Evolutionary conservation across 805 yeast species (phyloP).

Genomic region (Saturnispora besseyi): DNA sequence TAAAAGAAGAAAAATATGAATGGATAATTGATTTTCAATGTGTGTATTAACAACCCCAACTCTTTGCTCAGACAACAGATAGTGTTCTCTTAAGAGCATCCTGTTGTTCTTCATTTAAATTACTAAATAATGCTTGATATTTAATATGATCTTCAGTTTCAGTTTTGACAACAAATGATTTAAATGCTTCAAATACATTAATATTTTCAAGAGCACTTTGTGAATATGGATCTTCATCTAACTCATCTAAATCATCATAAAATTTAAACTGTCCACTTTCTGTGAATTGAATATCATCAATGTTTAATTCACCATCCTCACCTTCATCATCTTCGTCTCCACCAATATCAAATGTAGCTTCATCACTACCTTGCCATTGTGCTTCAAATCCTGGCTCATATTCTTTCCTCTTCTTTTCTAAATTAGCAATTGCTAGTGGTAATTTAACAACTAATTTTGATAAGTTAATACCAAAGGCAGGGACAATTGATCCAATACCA

Average conservation of each 20-base stretch:
- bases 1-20: too few species aligned
- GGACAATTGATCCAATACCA: constrained; percentile 29
- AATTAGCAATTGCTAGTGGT: constrained; percentile 61
- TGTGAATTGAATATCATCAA: constrained; percentile 25
- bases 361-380: constrained; percentile 15
- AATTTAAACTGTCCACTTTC: constrained; percentile 22
- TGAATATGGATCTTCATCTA: constrained; percentile 73
- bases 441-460: constrained; percentile 45
- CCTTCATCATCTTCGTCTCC: constrained; percentile 22
- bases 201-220: constrained; percentile 72
- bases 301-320: constrained; percentile 23
- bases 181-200: constrained; percentile 62
- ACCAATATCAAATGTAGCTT: constrained; percentile 13
- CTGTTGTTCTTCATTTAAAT: constrained; percentile 20
- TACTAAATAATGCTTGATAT: constrained; percentile 18
- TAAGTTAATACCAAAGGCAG: constrained; percentile 44
- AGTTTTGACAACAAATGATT: constrained; percentile 40
- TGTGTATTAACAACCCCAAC: background rate
- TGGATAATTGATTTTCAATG: too few species aligned
- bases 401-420: constrained; percentile 55
- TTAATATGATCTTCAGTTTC: constrained; percentile 36
- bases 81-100: constrained; percentile 12
- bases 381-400: constrained; percentile 31
- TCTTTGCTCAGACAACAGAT: background rate
- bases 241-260: constrained; percentile 57